A percentile compares a stretch with the other conserved stretches of the same genome.
Conservation (phyloP, 371 early-diverging fungal species). For the Lichtheimia corymbifera region DNA sequence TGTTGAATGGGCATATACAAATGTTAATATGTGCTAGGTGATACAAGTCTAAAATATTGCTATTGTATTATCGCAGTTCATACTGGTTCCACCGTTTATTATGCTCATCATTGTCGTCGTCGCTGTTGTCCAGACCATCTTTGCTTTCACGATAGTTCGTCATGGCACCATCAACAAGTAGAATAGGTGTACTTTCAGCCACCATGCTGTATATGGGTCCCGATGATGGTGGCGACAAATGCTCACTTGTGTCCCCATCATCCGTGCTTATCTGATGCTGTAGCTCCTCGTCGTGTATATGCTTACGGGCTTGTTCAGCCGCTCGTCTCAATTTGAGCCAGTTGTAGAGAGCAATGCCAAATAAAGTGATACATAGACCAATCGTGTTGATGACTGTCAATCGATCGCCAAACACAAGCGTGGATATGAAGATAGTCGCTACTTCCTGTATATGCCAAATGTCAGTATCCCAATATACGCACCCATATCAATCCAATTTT, state of each 20-base stretch:
- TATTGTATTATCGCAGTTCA: slow-evolving; percentile 20
- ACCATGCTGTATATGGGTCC: slow-evolving; percentile 41
- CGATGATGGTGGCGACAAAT: slow-evolving; percentile 2
- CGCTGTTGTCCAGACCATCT: slow-evolving; percentile 11
- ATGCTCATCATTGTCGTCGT: slow-evolving; percentile 3
- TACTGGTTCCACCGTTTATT: slow-evolving; percentile 15
- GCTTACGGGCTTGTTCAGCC: slow-evolving; percentile 17
- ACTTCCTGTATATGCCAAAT: slow-evolving; percentile 56
- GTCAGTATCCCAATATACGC: background rate
- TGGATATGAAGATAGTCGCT: slow-evolving; percentile 67
- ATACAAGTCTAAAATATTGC: too few species aligned
- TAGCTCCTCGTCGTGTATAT: slow-evolving; percentile 14
- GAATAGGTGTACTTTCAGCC: slow-evolving; percentile 52
- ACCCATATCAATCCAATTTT: background rate
- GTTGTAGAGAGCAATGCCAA: slow-evolving; percentile 74
- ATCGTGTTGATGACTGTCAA: slow-evolving; percentile 65
- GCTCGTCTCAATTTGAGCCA: slow-evolving; percentile 43
- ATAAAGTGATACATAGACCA: slow-evolving; percentile 72
- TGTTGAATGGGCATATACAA: too few species aligned
- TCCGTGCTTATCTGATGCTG: slow-evolving; percentile 8
- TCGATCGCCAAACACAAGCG: slow-evolving; percentile 72
- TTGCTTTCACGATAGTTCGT: slow-evolving; percentile 28
- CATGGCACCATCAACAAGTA: slow-evolving; percentile 40
- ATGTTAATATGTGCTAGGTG: too few species aligned
- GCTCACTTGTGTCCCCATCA: slow-evolving; percentile 7